A percentile compares a stretch with the other conserved stretches of the same genome.
Conservation (phyloP, 1,284 basidiomycete species). For the Mixia osmundae region DNA sequence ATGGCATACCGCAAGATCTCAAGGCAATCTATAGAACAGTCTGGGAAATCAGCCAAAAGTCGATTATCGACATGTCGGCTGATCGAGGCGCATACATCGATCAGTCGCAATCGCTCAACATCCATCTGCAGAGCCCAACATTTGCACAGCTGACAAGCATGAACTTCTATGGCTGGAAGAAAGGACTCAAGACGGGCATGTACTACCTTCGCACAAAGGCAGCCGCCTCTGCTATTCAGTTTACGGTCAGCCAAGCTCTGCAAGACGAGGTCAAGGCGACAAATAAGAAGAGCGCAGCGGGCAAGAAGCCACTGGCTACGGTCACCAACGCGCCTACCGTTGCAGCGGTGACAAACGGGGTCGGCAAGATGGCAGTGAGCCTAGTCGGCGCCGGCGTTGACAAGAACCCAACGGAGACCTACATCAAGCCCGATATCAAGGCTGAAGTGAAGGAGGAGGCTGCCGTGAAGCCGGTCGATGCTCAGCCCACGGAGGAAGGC, state of each 20-base stretch:
- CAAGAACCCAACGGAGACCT: slow-evolving; percentile 2
- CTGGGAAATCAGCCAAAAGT: slow-evolving; percentile 99
- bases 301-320: slow-evolving; percentile 2
- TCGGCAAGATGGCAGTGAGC: slow-evolving; percentile 7
- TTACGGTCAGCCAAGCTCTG: slow-evolving; percentile 55
- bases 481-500: slow-evolving; percentile 27
- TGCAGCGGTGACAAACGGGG: slow-evolving; percentile 8
- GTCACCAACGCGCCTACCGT: slow-evolving; percentile 5
- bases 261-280: slow-evolving; percentile 38
- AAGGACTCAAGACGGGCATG: slow-evolving; percentile 95
- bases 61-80: slow-evolving; percentile 87
- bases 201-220: slow-evolving; percentile 81
- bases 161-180: slow-evolving; percentile 99
- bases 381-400: slow-evolving; percentile 9
- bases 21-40: slow-evolving; percentile 97
- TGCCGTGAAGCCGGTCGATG: slow-evolving; percentile 6
- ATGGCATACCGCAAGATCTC: slow-evolving; percentile 55
- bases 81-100: slow-evolving; percentile 98
- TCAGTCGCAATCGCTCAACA: slow-evolving; percentile 59
- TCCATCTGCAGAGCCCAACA: slow-evolving; percentile 78
- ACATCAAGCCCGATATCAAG: slow-evolving; percentile 10
- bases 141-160: slow-evolving; percentile 87
- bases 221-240: slow-evolving; percentile 88
- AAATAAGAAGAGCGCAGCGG: slow-evolving; percentile 9
- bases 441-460: slow-evolving; percentile 4